Percentiles rank a stretch among this genome's conserved stretches.
These are phyloP conservation scores for Daphne laureola DNA, from an alignment of 441 rosid genomes.

Conservation along the genomic window DNA sequence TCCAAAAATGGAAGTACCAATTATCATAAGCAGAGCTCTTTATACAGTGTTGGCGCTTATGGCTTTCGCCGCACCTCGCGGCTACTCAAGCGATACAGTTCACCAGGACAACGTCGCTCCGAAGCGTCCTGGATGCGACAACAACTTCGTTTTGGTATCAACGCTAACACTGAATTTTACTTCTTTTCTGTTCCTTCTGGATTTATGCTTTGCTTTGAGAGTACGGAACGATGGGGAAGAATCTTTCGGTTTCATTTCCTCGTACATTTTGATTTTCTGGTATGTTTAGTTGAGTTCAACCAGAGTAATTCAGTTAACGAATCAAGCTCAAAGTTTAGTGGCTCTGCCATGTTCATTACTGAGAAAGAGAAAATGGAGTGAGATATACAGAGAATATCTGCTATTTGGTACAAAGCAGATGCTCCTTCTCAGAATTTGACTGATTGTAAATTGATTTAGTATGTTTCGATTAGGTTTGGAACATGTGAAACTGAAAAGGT, in stretches of 20 bases:
- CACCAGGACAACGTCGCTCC: slow-evolving; percentile 41
- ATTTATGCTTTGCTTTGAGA: slow-evolving; percentile 14
- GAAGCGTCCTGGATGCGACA: slow-evolving; percentile 34
- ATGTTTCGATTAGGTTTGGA: too few relatives aligned
- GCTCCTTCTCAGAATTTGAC: too few relatives aligned
- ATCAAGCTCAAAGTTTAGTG: not conserved
- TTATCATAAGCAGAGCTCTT: too few relatives aligned
- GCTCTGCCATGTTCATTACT: slow-evolving; percentile 16
- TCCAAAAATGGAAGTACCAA: too few relatives aligned
- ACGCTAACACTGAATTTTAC: not conserved
- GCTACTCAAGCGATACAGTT: slow-evolving; percentile 40
- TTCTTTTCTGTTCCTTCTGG: not conserved
- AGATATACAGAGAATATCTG: too few relatives aligned
- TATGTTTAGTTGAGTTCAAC: slow-evolving; percentile 4
- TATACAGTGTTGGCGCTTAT: too few relatives aligned
- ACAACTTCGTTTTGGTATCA: slow-evolving; percentile 43
- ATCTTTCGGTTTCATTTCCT: slow-evolving; percentile 1
- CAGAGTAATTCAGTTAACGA: not conserved
- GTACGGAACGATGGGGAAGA: not conserved
- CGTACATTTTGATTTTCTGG: slow-evolving; percentile 2
- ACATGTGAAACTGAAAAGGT: too few relatives aligned
- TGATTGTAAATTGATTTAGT: too few relatives aligned
- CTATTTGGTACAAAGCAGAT: too few relatives aligned
- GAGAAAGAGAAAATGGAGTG: slow-evolving; percentile 8
- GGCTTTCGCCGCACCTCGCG: not conserved